These are phyloP conservation scores for Cercospora zeae-maydis DNA, from an alignment of 2,329 filamentous ascomycete species.

Conservation along the genomic window DNA sequence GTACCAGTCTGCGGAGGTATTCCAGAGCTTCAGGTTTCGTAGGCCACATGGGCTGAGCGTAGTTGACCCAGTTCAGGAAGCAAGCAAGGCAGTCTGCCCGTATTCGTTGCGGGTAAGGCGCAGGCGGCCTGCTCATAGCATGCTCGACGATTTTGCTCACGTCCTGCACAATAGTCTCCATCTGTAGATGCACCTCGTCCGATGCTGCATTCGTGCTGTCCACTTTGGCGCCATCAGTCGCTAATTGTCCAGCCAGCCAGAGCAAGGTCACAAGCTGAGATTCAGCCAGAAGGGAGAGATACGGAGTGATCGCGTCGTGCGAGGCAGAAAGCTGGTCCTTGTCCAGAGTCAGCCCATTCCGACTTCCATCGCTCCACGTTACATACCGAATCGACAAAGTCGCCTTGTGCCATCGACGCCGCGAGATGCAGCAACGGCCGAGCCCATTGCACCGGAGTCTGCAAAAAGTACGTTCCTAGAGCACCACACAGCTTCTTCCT, in stretches of 20 bases:
- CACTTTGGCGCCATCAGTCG: constrained; percentile 65
- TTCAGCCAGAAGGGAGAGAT: constrained; percentile 48
- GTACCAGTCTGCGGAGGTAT: constrained; percentile 58
- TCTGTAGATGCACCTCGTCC: constrained; percentile 37
- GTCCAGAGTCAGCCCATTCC: not conserved
- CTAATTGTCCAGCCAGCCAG: constrained; percentile 62
- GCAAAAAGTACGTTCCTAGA: constrained; percentile 70
- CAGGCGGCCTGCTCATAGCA: constrained; percentile 14
- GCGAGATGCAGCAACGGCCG: constrained; percentile 50
- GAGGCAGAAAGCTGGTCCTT: constrained; percentile 39
- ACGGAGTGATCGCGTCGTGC: constrained; percentile 43
- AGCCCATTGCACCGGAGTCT: constrained; percentile 66
- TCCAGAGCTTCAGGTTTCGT: constrained; percentile 56
- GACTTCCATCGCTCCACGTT: not conserved
- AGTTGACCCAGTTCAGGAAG: constrained; percentile 63
- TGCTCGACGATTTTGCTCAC: constrained; percentile 46
- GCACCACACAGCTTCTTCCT: constrained; percentile 73
- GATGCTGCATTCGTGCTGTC: constrained; percentile 42
- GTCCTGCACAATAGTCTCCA: constrained; percentile 52
- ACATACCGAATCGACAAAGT: not conserved
- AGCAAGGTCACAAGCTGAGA: constrained; percentile 56
- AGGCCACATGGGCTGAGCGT: constrained; percentile 63
- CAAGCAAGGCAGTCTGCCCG: constrained; percentile 34
- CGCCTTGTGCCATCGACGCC: constrained; percentile 28
- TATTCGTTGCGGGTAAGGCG: constrained; percentile 10